Base-by-base conservation (phyloP, 2,329 filamentous ascomycete species). In the Zymoseptoria brevis region DNA sequence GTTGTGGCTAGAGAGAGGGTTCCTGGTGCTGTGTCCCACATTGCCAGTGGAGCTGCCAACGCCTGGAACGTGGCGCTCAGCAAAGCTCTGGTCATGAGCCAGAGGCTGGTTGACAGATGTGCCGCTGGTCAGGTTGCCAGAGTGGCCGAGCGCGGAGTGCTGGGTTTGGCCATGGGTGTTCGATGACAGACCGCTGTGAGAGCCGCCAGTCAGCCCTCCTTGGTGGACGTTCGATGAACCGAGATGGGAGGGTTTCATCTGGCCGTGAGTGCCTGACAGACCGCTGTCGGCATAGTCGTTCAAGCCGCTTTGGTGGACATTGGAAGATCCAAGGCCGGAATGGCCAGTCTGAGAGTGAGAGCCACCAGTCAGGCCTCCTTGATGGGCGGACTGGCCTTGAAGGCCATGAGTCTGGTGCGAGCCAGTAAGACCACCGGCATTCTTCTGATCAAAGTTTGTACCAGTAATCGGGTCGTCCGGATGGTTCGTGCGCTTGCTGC, bases 391-490 rank as follows among this genome's bases (percentile, higher is more conserved):
- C 35, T 45, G 35, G 13, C 35, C 35, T 16, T 13, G 35, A 16
- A 45, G 35, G n/a, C 35, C 35, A n/a, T 45, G 35, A 45, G 35
- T 45, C 13, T 45, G 35, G 35, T n/a, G n/a, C 16, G 35, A 45
- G 13, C 35, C 35, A n/a, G 35, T 45, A 16, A 45, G 35, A 3
- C 35, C 35, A 19, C 24, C 9, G 22, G 19, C 8, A 13, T 45
- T 30, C 53, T 41, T 29, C n/a, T 54, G 53, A 22, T 41, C 21
- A 9, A 41, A 54, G 53, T 54, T 54, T 3, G 16, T 35, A 41
- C 53, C 53, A 19, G 53, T 54, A 6, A 54, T 41, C 22, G 53
- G 53, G n/a, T 54, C 53, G 11, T 54, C 53, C 8, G 26, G 53
- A 6, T 41, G 53, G 22, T 54, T 41, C 6, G 53, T 22, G 30